These are phyloP conservation scores for Paramecium pentaurelia DNA, from an alignment of 73 alveolate genomes.

Conservation along the genomic window DNA sequence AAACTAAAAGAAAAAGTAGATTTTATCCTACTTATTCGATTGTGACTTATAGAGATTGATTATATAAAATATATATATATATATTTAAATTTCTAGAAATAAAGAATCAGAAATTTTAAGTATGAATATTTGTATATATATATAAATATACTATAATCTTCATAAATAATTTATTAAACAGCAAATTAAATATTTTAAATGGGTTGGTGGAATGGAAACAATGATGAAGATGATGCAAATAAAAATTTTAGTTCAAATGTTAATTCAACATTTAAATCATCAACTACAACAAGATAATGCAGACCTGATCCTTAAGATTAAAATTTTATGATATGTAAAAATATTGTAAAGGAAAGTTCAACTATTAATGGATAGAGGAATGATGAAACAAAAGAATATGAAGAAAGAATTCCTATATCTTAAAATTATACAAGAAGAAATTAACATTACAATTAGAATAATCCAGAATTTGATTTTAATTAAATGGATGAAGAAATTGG, in stretches of 20 bases:
- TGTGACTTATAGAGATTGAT: not conserved
- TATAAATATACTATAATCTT: no score
- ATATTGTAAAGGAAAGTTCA: not conserved
- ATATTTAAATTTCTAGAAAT: no score
- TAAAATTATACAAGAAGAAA: not conserved
- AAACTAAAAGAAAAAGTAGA: not conserved
- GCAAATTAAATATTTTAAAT: not conserved
- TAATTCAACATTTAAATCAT: not conserved
- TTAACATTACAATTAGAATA: not conserved
- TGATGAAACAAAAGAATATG: constrained; percentile 34
- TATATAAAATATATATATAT: not conserved
- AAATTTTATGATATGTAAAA: constrained; percentile 2
- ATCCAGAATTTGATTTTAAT: not conserved
- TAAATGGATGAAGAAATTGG: not conserved
- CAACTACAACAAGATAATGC: not conserved
- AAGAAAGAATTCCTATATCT: not conserved
- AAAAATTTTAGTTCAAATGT: not conserved
- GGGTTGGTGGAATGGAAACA: not conserved
- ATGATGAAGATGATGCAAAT: not conserved
- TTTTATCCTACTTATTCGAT: not conserved
- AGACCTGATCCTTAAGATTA: constrained; percentile 37
- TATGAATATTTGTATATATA: no score
- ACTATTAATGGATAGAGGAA: not conserved
- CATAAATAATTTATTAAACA: no score
- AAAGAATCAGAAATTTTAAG: not conserved